Base-by-base conservation (phyloP, 2,329 filamentous ascomycete genomes). In the Colletotrichum agaves region DNA sequence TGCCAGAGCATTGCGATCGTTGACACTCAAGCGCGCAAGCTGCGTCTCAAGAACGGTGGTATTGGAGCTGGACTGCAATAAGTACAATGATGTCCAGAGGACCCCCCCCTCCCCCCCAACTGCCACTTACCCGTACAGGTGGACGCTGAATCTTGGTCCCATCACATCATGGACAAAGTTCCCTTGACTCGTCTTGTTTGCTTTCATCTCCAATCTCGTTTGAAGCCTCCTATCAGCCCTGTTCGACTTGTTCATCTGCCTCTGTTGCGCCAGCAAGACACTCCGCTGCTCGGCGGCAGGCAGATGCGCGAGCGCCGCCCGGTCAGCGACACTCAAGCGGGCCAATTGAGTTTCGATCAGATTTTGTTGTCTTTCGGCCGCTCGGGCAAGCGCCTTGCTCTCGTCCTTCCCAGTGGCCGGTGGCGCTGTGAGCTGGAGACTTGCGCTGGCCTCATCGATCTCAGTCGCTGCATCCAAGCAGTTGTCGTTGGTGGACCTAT, bases 251-350 rank as follows among this genome's bases (percentile, higher is more conserved):
- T 75, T 72, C 53, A 71, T 59, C 70, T 77, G 75, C 64, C 72
- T 74, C 50, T 76, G 71, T 49, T 74, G 74, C 43, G 72, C 72
- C 33, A 71, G 49, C 17, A 78, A 62, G 3, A 76, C 43, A 4
- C 74, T 70, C 2, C 75, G 69, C 65, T 77, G 75, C 63, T 78
- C 71, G 10, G 75, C 66, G 11, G 67, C 41, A 1, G 76, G 70
- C 17, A 78, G 72, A 31, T 77, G 77, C 1, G 72, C 64, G 3
- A 78, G 66, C 3, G 71, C 73, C 13, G 62, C 57, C 15, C 73
- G 72, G 56, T 78, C 77, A 13, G 62, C 70, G 27, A 59, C 53
- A 27, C 75, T 74, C 56, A 78, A 59, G 7, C 64, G 74, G 13
- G 72, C 60, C 8, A 78, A 60, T 63, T 76, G 75, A 27, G 67